Base-by-base conservation (phyloP, 2,329 filamentous ascomycete species). In the Colletotrichum plurivorum region DNA sequence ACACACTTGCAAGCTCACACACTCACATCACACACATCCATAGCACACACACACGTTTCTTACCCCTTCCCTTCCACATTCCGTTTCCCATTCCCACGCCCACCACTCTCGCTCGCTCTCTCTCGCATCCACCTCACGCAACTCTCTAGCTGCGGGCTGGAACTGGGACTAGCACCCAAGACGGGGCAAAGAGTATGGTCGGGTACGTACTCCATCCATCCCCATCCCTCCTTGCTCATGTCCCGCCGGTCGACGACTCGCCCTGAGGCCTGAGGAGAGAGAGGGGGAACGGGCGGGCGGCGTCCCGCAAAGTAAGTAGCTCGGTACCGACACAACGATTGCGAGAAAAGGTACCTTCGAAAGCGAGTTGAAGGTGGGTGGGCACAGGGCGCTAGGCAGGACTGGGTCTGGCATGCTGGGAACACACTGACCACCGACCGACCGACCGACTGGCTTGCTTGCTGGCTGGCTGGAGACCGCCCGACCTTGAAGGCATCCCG, bases 1-100 rank as follows among this genome's bases (percentile, higher is more conserved):
- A 54, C 48, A 59, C 41, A 54, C 39, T 68, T 60, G 68, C 70
- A 69, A 65, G 69, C 60, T 43, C 61, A 60, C 63, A 51, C 31
- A 59, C 58, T 45, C 49, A 53, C 45, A 16, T 57, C 31, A 59
- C 58, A 51, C 49, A 53, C 45, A 16, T 53, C 51, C 31, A 20
- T 16, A 25, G 36, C 20, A 15, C 54, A 41, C 36, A 56, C 56
- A 51, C 45, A 25, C 25, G 39, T 59, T 51, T 9, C 45, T 41
- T 48, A 15, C n/a, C 43, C 56, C 49, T 59, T 41, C 55, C 16
- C 56, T 59, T 59, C 55, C 55, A 48, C 25, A 58, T 36, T 36
- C 31, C 31, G 31, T 36, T 58, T 58, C 36, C 55, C 43, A 39
- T 49, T 48, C 27, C 43, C 45, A 59, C 45, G 43, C 55, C 55